These are phyloP conservation scores for Aspergillus costaricaensis DNA, from an alignment of 2,329 filamentous ascomycete species.

Conservation along the genomic window DNA sequence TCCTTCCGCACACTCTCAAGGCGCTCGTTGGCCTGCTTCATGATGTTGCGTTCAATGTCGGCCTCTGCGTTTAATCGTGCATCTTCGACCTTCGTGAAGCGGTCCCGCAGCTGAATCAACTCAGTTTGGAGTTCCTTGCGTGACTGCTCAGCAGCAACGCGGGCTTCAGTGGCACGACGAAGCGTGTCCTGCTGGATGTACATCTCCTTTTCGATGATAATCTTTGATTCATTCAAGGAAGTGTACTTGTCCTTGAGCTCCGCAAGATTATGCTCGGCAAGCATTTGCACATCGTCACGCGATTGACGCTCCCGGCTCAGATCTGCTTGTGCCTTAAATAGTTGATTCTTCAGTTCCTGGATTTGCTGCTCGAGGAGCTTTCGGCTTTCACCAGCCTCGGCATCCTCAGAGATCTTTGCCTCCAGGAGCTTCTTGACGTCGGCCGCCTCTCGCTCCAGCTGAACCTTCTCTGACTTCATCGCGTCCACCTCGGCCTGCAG, in stretches of 20 bases:
- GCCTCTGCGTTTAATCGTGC: slow-evolving; percentile 80
- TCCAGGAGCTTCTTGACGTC: slow-evolving; percentile 86
- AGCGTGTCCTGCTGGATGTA: slow-evolving; percentile 93
- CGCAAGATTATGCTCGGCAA: slow-evolving; percentile 84
- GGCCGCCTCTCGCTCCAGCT: slow-evolving; percentile 82
- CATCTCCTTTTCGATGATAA: slow-evolving; percentile 96
- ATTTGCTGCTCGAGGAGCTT: slow-evolving; percentile 85
- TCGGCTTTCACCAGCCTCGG: slow-evolving; percentile 76
- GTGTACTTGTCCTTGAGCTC: slow-evolving; percentile 83
- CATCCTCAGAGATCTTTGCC: slow-evolving; percentile 85
- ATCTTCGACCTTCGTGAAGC: slow-evolving; percentile 83
- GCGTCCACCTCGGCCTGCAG: slow-evolving; percentile 86
- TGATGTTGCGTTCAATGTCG: slow-evolving; percentile 76
- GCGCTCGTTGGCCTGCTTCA: slow-evolving; percentile 74
- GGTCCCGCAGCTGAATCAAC: slow-evolving; percentile 76
- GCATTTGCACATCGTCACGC: slow-evolving; percentile 86
- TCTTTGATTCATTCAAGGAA: slow-evolving; percentile 87
- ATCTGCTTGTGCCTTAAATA: slow-evolving; percentile 83
- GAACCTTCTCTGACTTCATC: slow-evolving; percentile 78
- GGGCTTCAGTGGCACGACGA: slow-evolving; percentile 79
- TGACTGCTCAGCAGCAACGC: slow-evolving; percentile 77
- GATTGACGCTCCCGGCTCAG: slow-evolving; percentile 90
- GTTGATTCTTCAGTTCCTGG: slow-evolving; percentile 78
- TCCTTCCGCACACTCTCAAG: slow-evolving; percentile 77
- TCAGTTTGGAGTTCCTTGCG: slow-evolving; percentile 87